Evolutionary conservation across 2,329 filamentous ascomycete species (phyloP), one percentile per base, ranked within the genome.

Genomic region (Elsinoe perseae): DNA sequence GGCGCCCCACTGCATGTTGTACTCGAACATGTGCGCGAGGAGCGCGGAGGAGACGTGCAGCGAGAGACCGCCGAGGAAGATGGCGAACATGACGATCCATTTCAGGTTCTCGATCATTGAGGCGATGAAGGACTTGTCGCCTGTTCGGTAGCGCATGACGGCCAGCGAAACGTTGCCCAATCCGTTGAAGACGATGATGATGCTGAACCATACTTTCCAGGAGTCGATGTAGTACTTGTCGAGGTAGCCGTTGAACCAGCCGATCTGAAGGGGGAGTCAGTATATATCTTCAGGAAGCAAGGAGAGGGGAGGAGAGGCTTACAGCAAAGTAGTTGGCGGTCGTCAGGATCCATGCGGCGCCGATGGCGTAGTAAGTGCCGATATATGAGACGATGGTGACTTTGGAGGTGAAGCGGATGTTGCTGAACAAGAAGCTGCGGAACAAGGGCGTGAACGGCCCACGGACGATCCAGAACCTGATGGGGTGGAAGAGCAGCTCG

Each of bases 1-100:
- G 1, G 88, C 83, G 52, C 88, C 88, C 89, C 89, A 93, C 2
- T 81, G 82, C 85, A 93, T 92, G 71, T 93, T 80, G 66, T 92
- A 83, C 72, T 87, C 83, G 68, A 93, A 87, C 81, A 93, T 88
- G 74, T 95, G 89, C 3, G 83, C 79, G 44, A 93, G 72, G 30
- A 95, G 75, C 1, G 89, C 89, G 68, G 91, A 85, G 27, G 82
- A 87, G 50, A 95, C 81, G 72, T 95, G 88, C 32, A 95, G 79
- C 1, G 84, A 87, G 50, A 93, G 77, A 36, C 89, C 89, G 54
- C 89, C 89, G 16, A 95, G 77, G 77, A 93, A 95, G 68, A 93
- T 84, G 59, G 84, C 85, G 48, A 92, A 76, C 54, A 61, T 75
- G 1, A 79, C 78, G 16, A 81, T 76, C 82, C 82, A 85, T 63